These are phyloP conservation scores for Aspergillus versicolor DNA, from an alignment of 2,329 filamentous ascomycete genomes.

Conservation along the genomic window DNA sequence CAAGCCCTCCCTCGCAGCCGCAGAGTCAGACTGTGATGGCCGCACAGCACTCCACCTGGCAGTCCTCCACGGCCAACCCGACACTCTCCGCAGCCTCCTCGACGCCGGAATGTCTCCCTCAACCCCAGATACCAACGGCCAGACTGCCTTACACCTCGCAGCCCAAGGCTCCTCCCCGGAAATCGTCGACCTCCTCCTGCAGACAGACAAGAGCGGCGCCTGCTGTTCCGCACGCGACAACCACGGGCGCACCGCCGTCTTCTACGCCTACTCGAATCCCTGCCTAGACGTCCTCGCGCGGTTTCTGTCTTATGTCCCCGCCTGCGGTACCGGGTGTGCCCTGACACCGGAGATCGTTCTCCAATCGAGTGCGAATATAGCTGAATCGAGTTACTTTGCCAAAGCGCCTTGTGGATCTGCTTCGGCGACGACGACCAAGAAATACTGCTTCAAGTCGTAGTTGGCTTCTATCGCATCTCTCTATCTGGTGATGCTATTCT, in stretches of 20 bases:
- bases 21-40: neutral
- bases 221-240: conserved; percentile 5
- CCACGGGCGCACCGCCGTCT: conserved; percentile 3
- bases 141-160: conserved; percentile 9
- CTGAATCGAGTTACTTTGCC: too few species aligned
- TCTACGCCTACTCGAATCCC: conserved; percentile 13
- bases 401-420: too few species aligned
- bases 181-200: conserved; percentile 2
- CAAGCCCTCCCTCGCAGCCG: conserved; percentile 3
- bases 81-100: conserved; percentile 1
- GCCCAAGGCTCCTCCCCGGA: conserved; percentile 4
- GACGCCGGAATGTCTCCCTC: neutral
- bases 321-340: neutral
- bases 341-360: conserved; percentile 11
- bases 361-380: too few species aligned
- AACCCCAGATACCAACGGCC: conserved; percentile 4
- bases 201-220: neutral
- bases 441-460: too few species aligned
- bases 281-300: neutral
- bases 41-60: conserved; percentile 14
- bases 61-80: neutral
- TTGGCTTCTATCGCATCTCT: too few species aligned
- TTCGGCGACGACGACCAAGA: too few species aligned
- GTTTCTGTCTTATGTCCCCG: conserved; percentile 2
- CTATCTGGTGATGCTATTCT: too few species aligned